phyloP scores from a whole-genome alignment of 352 stramenopile genomes.

The Globisporangium alternatum region DNA sequence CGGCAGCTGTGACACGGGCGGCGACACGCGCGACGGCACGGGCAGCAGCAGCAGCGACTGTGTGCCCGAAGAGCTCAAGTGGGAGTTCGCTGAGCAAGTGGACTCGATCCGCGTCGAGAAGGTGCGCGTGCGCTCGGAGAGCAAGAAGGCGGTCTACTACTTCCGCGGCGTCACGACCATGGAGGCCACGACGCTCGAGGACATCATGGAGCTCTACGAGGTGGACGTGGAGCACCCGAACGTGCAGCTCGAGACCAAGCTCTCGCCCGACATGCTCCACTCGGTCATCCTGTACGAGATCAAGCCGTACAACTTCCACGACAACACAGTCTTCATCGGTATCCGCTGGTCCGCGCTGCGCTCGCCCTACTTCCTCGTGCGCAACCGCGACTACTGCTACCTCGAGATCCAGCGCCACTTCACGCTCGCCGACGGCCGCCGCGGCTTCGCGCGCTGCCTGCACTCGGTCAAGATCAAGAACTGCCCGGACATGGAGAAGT shows the following conservation, averaged over 20 bases:
- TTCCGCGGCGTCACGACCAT: constrained; percentile 69
- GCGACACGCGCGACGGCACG: constrained; percentile 25
- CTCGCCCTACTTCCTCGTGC: constrained; percentile 69
- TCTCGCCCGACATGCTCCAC: constrained; percentile 71
- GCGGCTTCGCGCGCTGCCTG: constrained; percentile 68
- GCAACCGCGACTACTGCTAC: constrained; percentile 77
- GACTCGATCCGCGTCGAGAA: constrained; percentile 74
- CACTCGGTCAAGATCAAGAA: constrained; percentile 87
- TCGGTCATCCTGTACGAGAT: constrained; percentile 82
- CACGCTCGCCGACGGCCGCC: constrained; percentile 45
- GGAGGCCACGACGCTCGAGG: constrained; percentile 51
- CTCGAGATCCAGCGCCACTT: constrained; percentile 76
- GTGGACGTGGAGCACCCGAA: constrained; percentile 73
- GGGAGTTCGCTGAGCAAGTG: constrained; percentile 72
- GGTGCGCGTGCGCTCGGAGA: constrained; percentile 59
- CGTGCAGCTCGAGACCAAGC: constrained; percentile 69
- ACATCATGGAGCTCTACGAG: constrained; percentile 73
- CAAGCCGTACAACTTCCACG: constrained; percentile 43
- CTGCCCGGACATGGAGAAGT: constrained; percentile 80
- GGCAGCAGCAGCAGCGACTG: constrained; percentile 1
- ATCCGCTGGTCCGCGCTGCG: constrained; percentile 75
- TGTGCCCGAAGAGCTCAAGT: constrained; percentile 46
- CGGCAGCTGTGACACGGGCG: constrained; percentile 20
- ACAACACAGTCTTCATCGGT: constrained; percentile 65
- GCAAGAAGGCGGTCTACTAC: constrained; percentile 67